These are phyloP conservation scores for Mucuna pruriens DNA, from an alignment of 306 rosid genomes.

Conservation along the genomic window DNA sequence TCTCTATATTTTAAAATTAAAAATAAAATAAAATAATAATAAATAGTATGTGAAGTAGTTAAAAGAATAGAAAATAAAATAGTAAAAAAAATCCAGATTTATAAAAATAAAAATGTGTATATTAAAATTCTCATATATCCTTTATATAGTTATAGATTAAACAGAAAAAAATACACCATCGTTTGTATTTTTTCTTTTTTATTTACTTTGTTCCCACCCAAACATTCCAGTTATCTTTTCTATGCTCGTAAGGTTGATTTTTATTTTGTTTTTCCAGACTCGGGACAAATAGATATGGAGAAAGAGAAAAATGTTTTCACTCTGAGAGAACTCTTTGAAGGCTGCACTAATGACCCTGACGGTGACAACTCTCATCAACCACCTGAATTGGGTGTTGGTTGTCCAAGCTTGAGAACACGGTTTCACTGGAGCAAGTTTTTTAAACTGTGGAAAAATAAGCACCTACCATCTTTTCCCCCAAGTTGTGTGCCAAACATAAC, in stretches of 20 bases:
- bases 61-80: no score
- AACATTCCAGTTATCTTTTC: background rate
- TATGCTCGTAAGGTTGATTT: background rate
- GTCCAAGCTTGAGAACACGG: slow-evolving; percentile 39
- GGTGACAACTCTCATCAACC: slow-evolving; percentile 23
- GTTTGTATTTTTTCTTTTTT: no score
- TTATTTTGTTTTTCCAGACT: slow-evolving; percentile 43
- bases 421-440: slow-evolving; percentile 56
- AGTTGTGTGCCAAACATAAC: slow-evolving; percentile 46
- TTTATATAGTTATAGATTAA: no score
- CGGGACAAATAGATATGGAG: slow-evolving; percentile 44
- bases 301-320: slow-evolving; percentile 48
- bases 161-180: no score
- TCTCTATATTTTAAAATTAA: no score
- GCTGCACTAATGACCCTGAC: slow-evolving; percentile 34
- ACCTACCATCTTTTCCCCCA: slow-evolving; percentile 56
- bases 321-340: slow-evolving; percentile 67
- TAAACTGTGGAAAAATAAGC: slow-evolving; percentile 56
- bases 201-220: background rate
- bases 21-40: no score
- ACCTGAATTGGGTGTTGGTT: slow-evolving; percentile 23
- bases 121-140: no score
- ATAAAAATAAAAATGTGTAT: no score
- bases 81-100: no score
- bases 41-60: no score